Evolutionary conservation across 176 grass and related monocot genomes (phyloP), one percentile per base, ranked within the genome.

Genomic region (Raddia guianensis): DNA sequence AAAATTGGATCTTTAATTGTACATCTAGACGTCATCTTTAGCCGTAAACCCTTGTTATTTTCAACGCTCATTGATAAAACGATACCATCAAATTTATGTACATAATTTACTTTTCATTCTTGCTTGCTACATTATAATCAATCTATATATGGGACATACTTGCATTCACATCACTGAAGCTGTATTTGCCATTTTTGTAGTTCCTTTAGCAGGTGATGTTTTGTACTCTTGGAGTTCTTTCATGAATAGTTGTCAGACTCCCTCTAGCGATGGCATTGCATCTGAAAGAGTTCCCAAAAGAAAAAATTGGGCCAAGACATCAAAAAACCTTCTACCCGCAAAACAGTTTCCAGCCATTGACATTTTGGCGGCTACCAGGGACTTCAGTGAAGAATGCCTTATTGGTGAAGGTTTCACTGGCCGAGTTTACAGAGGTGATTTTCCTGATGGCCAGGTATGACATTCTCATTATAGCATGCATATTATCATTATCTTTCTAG

Each of bases 341-440:
- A 93, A 84, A 63, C 90, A 82, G 55, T 98, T 87, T 91, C 86
- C 70, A 76, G 86, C 88, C 87, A 62, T 76, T 50, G 87, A 92
- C 63, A 89, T 98, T 87, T 82, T 89, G 59, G 54, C 72, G 37
- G 90, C 95, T 79, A 98, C 95, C 45, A 92, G 73, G 76, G 81
- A 94, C 84, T 98, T 92, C 75, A 94, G 83, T 82, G 84, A 90
- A 83, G 88, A 94, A 80, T 77, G 64, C 45, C 90, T 98, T 86
- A 83, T 98, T 32, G 95, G 95, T 37, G 88, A 91, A 88, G 95
- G 95, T 70, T 86, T 88, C 79, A 81, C 83, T 76, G 95, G 95
- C 49, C 89, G 86, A 76, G 92, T 95, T 89, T 95, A 94, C 86
- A 89, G 89, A 94, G 95, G 90, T 74, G 86, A 92, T 58, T 93